phyloP scores from a whole-genome alignment of 164 flowering plant species.

The Macadamia tetraphylla region DNA sequence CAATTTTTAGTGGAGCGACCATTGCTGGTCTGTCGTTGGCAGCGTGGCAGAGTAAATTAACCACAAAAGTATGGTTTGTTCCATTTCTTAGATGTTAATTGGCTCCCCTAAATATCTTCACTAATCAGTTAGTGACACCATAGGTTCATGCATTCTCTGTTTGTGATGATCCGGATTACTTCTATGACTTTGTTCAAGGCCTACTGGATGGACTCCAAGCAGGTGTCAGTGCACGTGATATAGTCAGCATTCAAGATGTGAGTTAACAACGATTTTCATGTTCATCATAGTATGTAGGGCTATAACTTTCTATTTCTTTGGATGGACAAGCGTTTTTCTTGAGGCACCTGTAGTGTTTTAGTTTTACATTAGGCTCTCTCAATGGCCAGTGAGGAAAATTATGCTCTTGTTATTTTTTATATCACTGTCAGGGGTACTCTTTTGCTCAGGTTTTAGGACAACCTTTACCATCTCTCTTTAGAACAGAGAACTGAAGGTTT shows the following conservation, averaged over 20 bases:
- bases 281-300: no score
- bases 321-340: no score
- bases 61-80: conserved; percentile 61
- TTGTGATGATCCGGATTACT: conserved; percentile 90
- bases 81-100: conserved; percentile 1
- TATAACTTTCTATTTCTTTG: no score
- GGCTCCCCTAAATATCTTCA: background rate
- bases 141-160: conserved; percentile 91
- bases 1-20: conserved; percentile 72
- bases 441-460: no score
- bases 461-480: no score
- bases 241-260: conserved; percentile 68
- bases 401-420: no score
- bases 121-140: conserved; percentile 4
- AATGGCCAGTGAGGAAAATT: no score
- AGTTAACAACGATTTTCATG: conserved; percentile 14
- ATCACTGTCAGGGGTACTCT: no score
- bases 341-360: no score
- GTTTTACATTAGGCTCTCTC: no score
- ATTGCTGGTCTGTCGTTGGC: conserved; percentile 89
- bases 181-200: conserved; percentile 68
- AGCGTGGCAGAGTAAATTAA: conserved; percentile 61
- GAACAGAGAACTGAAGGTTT: no score
- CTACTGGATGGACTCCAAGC: conserved; percentile 81
- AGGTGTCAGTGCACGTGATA: conserved; percentile 61